Evolutionary conservation across 2,329 filamentous ascomycete genomes (phyloP).

Genomic region (Aspergillus pseudoterreus): DNA sequence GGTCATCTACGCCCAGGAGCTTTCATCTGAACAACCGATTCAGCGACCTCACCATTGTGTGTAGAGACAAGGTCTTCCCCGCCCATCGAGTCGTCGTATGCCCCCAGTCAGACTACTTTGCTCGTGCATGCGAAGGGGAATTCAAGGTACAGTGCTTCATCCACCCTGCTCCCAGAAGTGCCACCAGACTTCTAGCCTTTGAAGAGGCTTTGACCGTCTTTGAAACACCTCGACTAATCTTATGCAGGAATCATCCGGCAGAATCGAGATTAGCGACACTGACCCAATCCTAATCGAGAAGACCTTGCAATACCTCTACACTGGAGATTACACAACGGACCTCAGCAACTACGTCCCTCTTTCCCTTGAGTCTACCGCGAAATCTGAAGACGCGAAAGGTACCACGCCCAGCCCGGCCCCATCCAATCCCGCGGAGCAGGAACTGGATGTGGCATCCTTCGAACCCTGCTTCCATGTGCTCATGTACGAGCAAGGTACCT

Average conservation of each 20-base stretch:
- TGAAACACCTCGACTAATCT: background rate
- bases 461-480: no score
- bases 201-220: background rate
- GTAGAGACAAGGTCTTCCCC: background rate
- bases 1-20: no score
- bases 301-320: conserved; percentile 5
- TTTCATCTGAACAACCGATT: background rate
- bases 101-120: background rate
- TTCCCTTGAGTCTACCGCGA: background rate
- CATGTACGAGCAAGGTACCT: no score
- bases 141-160: background rate
- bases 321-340: background rate
- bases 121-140: background rate
- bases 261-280: background rate
- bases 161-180: no score
- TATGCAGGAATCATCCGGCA: background rate
- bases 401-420: background rate
- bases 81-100: conserved; percentile 3
- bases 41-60: conserved; percentile 2
- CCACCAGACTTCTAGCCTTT: no score
- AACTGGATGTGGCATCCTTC: no score
- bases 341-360: background rate
- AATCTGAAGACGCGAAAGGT: background rate
- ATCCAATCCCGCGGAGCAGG: no score
- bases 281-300: background rate